Conservation (phyloP, 2,329 filamentous ascomycete genomes). For the Coniella vitis region DNA sequence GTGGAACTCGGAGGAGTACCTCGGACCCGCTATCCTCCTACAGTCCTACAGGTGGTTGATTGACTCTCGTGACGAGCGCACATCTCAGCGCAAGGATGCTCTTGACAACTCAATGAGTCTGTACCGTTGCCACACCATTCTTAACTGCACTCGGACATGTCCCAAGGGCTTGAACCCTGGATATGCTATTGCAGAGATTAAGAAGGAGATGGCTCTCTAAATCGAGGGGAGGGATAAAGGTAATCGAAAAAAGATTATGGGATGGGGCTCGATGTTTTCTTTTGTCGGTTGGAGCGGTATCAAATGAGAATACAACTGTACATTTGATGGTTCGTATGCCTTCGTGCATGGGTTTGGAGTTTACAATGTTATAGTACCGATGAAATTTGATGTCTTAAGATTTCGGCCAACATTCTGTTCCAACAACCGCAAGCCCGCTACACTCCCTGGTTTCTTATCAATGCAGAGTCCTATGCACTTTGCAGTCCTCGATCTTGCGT, state of each 20-base stretch:
- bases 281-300: slow-evolving; percentile 10
- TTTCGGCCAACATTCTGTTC: slow-evolving; percentile 7
- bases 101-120: slow-evolving; percentile 98
- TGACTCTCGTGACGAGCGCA: slow-evolving; percentile 90
- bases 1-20: slow-evolving; percentile 99
- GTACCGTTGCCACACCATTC: slow-evolving; percentile 98
- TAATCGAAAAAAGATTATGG: neutral
- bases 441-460: too few relatives aligned
- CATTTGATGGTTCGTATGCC: slow-evolving; percentile 18
- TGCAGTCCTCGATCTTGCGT: too few relatives aligned
- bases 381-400: slow-evolving; percentile 18
- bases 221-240: neutral
- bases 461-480: too few relatives aligned
- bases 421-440: too few relatives aligned
- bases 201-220: slow-evolving; percentile 82
- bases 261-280: neutral
- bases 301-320: slow-evolving; percentile 8
- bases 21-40: slow-evolving; percentile 90
- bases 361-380: slow-evolving; percentile 25
- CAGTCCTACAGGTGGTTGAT: slow-evolving; percentile 98
- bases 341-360: slow-evolving; percentile 26
- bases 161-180: slow-evolving; percentile 98
- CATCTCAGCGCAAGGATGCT: slow-evolving; percentile 76
- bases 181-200: slow-evolving; percentile 92
- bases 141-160: slow-evolving; percentile 97